Evolutionary conservation across 2,329 filamentous ascomycete genomes (phyloP), one percentile per base, ranked within the genome.

Genomic region (Colletotrichum endophyticum): DNA sequence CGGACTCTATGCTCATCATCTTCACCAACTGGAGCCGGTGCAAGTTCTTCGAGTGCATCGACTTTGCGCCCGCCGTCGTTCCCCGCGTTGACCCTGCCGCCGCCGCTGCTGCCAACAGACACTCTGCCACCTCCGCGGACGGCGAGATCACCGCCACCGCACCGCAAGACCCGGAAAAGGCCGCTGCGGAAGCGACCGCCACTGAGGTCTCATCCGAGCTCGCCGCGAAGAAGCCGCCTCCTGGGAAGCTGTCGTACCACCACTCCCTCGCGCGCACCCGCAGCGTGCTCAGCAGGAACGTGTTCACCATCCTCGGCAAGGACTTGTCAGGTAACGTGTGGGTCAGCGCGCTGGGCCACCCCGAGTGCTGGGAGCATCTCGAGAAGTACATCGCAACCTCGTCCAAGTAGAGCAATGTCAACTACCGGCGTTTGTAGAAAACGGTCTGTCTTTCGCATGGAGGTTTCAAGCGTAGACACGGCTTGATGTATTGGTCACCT

Each of bases 21-120:
- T 81, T 84, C 44, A 84, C 81, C 11, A 88, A 88, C 76, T 87
- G 85, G 85, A 80, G 82, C 7, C 83, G 83, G 59, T 84, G 80
- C 9, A 79, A 82, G 49, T 79, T 88, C 27, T 84, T 83, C 59
- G 78, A 83, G 3, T 72, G 78, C 2, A 79, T 81, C 8, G 85
- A 88, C 78, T 88, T 88, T 66, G 80, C 81, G 5, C 73, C 80
- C 3, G 84, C 83, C 2, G 79, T 82, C 12, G 30, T 83, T 16
- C 70, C 73, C n/a, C 57, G 39, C 32, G 16, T 59, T 27, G 57
- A 70, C 22, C 64, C 39, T 6, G 56, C 25, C 39, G 64, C 66
- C 7, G 63, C 62, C 11, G 66, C 62, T 53, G 34, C 30, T 53
- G 34, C 30, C 68, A 39, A 64, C 12, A 22, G 59, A n/a, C 30